Evolutionary conservation across 1,284 basidiomycete genomes (phyloP).

Genomic region (Anthracocystis setariae): DNA sequence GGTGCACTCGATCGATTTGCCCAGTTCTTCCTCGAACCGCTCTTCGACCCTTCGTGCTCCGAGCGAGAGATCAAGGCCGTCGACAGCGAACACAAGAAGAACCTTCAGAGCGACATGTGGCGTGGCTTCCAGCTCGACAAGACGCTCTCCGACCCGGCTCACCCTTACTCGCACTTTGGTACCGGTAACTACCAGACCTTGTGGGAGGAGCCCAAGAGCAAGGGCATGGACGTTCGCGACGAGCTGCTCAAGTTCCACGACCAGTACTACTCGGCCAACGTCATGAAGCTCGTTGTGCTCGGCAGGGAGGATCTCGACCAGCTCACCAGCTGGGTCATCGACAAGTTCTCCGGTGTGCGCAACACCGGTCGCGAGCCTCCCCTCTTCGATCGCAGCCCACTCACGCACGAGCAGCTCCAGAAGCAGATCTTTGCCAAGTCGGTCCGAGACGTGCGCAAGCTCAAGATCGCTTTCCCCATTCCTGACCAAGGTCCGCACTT

Average conservation of each 20-base stretch:
- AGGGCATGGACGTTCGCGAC: constrained; percentile 85
- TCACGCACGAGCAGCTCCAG: constrained; percentile 70
- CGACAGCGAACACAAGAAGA: constrained; percentile 98
- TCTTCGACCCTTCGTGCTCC: constrained; percentile 90
- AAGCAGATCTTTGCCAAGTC: constrained; percentile 87
- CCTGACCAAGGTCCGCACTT: constrained; percentile 80
- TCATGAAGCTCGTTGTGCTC: constrained; percentile 90
- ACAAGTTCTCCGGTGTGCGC: constrained; percentile 79
- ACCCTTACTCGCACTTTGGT: constrained; percentile 93
- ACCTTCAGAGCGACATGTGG: constrained; percentile 93
- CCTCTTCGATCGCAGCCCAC: constrained; percentile 80
- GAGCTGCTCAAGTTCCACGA: constrained; percentile 95
- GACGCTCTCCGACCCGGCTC: constrained; percentile 78
- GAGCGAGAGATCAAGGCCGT: constrained; percentile 95
- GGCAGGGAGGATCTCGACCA: constrained; percentile 89
- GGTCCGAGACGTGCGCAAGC: constrained; percentile 85
- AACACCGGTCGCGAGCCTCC: constrained; percentile 76
- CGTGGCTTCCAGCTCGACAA: constrained; percentile 97
- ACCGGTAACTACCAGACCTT: constrained; percentile 89
- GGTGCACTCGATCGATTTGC: constrained; percentile 91
- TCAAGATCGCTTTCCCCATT: constrained; percentile 82
- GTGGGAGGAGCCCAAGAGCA: constrained; percentile 72
- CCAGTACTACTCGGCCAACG: constrained; percentile 88
- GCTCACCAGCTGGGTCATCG: constrained; percentile 77
- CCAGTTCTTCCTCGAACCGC: constrained; percentile 91